These are phyloP conservation scores for Penicillium mononematosum DNA, from an alignment of 495 filamentous ascomycete genomes.

Conservation along the genomic window DNA sequence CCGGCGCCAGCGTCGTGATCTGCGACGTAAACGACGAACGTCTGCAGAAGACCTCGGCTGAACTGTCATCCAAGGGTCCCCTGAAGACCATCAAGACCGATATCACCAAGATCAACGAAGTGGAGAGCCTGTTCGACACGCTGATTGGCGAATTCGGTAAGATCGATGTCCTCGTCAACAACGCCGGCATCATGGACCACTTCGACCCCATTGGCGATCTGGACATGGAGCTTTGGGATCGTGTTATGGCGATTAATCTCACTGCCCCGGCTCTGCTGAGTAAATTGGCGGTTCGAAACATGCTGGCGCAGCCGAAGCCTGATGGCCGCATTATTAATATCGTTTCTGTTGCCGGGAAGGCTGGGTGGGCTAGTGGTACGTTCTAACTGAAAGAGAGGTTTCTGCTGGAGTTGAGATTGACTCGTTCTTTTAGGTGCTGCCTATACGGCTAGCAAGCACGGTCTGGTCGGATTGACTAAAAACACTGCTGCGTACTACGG, in stretches of 20 bases:
- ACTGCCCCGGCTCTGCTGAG: slow-evolving; percentile 56
- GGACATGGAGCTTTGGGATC: slow-evolving; percentile 54
- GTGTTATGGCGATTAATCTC: slow-evolving; percentile 58
- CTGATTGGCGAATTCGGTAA: slow-evolving; percentile 33
- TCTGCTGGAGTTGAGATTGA: slow-evolving; percentile 3
- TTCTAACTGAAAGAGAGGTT: neutral
- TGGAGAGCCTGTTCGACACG: slow-evolving; percentile 37
- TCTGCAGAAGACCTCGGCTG: slow-evolving; percentile 37
- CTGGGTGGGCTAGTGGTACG: slow-evolving; percentile 36
- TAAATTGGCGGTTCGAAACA: slow-evolving; percentile 52
- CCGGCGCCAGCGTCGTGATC: slow-evolving; percentile 44
- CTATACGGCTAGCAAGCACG: slow-evolving; percentile 45
- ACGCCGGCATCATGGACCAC: slow-evolving; percentile 55
- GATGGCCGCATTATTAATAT: slow-evolving; percentile 42
- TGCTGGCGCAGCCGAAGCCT: slow-evolving; percentile 30
- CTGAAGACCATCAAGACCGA: slow-evolving; percentile 43
- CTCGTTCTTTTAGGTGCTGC: slow-evolving; percentile 47
- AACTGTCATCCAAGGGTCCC: slow-evolving; percentile 34
- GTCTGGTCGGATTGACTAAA: slow-evolving; percentile 59
- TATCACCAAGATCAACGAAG: slow-evolving; percentile 35
- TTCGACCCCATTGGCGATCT: slow-evolving; percentile 55
- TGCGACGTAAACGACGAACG: slow-evolving; percentile 43
- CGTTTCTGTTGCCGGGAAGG: slow-evolving; percentile 36
- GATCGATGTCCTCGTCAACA: slow-evolving; percentile 45
- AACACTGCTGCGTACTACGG: slow-evolving; percentile 61